A percentile compares a stretch with the other conserved stretches of the same genome.
Conservation (phyloP, 2,329 filamentous ascomycete genomes). For the Cladophialophora bantiana region DNA sequence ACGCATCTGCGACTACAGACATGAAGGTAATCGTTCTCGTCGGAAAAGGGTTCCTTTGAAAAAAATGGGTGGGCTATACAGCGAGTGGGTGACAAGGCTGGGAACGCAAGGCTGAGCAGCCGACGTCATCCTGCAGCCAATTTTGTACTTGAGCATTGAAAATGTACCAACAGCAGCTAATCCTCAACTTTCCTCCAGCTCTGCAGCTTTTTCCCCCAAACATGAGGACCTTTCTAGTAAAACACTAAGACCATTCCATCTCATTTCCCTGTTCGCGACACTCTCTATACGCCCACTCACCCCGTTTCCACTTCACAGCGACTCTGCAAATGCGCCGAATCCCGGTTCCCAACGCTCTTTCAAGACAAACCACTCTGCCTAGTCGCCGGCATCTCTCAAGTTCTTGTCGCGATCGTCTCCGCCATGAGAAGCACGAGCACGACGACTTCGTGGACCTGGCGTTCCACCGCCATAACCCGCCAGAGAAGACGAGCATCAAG, state of each 20-base stretch:
- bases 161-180: slow-evolving; percentile 5
- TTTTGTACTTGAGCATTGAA: background rate
- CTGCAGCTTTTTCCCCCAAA: background rate
- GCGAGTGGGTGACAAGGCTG: background rate
- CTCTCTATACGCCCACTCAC: too few species aligned
- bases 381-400: slow-evolving; percentile 32
- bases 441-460: slow-evolving; percentile 36
- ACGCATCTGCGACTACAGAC: background rate
- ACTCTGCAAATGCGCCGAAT: slow-evolving; percentile 17
- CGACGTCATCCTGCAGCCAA: slow-evolving; percentile 20
- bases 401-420: background rate
- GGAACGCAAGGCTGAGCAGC: slow-evolving; percentile 13
- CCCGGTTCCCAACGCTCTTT: slow-evolving; percentile 7
- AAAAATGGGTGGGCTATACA: too few species aligned
- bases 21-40: background rate
- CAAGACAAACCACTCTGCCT: background rate
- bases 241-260: background rate
- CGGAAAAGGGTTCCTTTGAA: background rate
- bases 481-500: slow-evolving; percentile 24
- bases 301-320: too few species aligned
- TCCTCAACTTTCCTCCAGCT: slow-evolving; percentile 9
- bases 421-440: slow-evolving; percentile 6
- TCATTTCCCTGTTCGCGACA: background rate
- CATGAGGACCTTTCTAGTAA: background rate
- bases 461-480: slow-evolving; percentile 39